A percentile compares a stretch with the other conserved stretches of the same genome.
phyloP scores from a whole-genome alignment of 1,284 basidiomycete genomes.

The Heliocybe sulcata region DNA sequence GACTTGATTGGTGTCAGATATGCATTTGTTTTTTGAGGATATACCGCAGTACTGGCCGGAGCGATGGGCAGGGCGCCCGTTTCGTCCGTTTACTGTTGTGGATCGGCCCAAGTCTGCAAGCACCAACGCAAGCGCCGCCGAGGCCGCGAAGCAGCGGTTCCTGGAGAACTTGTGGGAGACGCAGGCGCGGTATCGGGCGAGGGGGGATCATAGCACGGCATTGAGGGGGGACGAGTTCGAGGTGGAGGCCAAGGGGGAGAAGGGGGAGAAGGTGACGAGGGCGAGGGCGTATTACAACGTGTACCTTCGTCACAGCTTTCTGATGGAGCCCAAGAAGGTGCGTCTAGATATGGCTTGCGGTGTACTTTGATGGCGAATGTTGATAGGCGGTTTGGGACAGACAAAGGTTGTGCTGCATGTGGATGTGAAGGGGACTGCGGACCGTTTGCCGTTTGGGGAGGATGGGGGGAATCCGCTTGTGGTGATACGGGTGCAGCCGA shows the following conservation, averaged over 20 bases:
- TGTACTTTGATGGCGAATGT: constrained; percentile 6
- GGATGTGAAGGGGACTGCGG: constrained; percentile 65
- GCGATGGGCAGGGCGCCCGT: constrained; percentile 77
- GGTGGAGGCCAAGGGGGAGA: constrained; percentile 57
- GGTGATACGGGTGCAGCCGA: constrained; percentile 68
- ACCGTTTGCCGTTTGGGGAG: constrained; percentile 68
- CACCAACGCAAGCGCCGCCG: constrained; percentile 55
- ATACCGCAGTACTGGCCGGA: constrained; percentile 77
- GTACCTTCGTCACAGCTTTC: constrained; percentile 72
- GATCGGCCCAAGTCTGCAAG: constrained; percentile 60
- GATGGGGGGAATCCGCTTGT: constrained; percentile 58
- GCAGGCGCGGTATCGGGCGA: constrained; percentile 73
- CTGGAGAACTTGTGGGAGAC: constrained; percentile 81
- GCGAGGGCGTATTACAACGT: constrained; percentile 84
- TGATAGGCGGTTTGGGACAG: constrained; percentile 34
- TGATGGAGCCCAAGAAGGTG: constrained; percentile 73
- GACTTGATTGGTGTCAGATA: constrained; percentile 40
- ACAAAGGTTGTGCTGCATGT: constrained; percentile 86
- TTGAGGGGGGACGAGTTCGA: constrained; percentile 65
- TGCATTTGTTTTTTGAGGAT: constrained; percentile 78
- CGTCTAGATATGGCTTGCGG: background rate
- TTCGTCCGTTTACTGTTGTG: constrained; percentile 68
- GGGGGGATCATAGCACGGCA: constrained; percentile 60
- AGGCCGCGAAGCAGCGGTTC: constrained; percentile 73
- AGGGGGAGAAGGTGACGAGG: constrained; percentile 48